phyloP scores from a whole-genome alignment of 2,329 filamentous ascomycete species.

The Cladosporium sp. region DNA sequence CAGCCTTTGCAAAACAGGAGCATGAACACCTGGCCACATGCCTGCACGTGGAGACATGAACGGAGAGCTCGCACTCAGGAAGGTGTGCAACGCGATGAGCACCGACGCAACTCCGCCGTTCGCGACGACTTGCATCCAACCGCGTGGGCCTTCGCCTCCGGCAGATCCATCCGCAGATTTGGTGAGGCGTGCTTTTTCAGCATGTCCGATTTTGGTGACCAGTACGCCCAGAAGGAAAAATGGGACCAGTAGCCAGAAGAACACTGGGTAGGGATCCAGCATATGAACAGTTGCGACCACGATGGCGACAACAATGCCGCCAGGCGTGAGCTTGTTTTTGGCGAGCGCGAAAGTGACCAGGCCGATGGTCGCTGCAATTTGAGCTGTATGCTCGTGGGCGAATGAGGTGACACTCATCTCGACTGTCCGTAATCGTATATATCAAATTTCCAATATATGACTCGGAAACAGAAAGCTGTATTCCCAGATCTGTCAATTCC shows the following conservation, averaged over 20 bases:
- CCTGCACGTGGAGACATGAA: constrained; percentile 35
- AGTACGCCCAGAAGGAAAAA: constrained; percentile 86
- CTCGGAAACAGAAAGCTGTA: not conserved
- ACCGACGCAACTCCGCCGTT: constrained; percentile 81
- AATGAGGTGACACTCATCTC: constrained; percentile 21
- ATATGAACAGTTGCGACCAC: constrained; percentile 78
- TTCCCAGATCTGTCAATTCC: not conserved
- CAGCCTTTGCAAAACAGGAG: constrained; percentile 40
- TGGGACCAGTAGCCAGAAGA: constrained; percentile 76
- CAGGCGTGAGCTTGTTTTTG: constrained; percentile 62
- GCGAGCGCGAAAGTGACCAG: constrained; percentile 55
- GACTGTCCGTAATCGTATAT: not conserved
- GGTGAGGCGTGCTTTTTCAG: constrained; percentile 79
- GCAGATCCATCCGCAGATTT: constrained; percentile 70
- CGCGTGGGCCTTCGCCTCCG: constrained; percentile 80
- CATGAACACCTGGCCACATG: constrained; percentile 41
- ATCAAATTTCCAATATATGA: not conserved
- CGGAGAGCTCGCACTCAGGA: constrained; percentile 39
- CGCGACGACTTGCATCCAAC: constrained; percentile 83
- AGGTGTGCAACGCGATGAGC: constrained; percentile 55
- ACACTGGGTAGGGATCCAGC: constrained; percentile 89
- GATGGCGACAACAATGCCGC: constrained; percentile 70
- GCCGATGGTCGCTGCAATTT: constrained; percentile 34
- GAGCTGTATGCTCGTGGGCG: constrained; percentile 26
- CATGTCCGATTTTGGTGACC: constrained; percentile 87